These are phyloP conservation scores for Salinomyces thailandicus DNA, from an alignment of 2,329 filamentous ascomycete genomes.

Conservation along the genomic window DNA sequence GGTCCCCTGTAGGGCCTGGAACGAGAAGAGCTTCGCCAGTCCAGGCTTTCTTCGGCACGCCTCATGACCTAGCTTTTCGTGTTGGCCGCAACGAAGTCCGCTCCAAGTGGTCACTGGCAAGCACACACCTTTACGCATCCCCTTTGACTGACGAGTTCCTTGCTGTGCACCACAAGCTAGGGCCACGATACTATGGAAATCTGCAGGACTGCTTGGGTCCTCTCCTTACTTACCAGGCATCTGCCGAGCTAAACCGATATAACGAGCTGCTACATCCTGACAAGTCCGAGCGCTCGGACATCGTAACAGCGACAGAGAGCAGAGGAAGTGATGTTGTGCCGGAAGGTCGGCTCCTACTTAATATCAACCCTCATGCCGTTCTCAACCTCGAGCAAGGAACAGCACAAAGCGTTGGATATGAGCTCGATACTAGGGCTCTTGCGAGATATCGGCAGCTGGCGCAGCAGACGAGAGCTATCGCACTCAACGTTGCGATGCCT, in stretches of 20 bases:
- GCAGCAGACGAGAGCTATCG: conserved; percentile 63
- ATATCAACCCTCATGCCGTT: conserved; percentile 68
- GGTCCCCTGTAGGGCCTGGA: conserved; percentile 3
- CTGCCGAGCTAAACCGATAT: conserved; percentile 76
- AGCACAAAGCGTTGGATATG: conserved; percentile 7
- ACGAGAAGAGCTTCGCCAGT: conserved; percentile 44
- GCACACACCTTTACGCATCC: conserved; percentile 80
- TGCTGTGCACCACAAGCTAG: conserved; percentile 80
- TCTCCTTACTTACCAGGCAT: conserved; percentile 92
- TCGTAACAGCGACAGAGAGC: conserved; percentile 74
- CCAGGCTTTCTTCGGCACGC: conserved; percentile 88
- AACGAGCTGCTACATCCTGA: conserved; percentile 86
- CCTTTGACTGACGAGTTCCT: conserved; percentile 82
- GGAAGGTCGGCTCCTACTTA: conserved; percentile 71
- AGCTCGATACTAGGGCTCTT: conserved; percentile 40
- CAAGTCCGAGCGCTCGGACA: conserved; percentile 84
- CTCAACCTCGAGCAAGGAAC: conserved; percentile 55
- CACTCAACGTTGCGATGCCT: conserved; percentile 79
- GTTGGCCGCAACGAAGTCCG: conserved; percentile 61
- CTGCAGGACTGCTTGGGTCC: conserved; percentile 93
- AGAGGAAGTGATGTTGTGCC: conserved; percentile 74
- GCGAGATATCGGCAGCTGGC: conserved; percentile 52
- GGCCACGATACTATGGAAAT: conserved; percentile 85
- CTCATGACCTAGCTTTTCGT: conserved; percentile 70
- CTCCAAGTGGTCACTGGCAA: conserved; percentile 81